Percentiles rank a stretch among this genome's conserved stretches.
Evolutionary conservation across 805 yeast genomes (phyloP).

Genomic region (Yarrowia bubula): DNA sequence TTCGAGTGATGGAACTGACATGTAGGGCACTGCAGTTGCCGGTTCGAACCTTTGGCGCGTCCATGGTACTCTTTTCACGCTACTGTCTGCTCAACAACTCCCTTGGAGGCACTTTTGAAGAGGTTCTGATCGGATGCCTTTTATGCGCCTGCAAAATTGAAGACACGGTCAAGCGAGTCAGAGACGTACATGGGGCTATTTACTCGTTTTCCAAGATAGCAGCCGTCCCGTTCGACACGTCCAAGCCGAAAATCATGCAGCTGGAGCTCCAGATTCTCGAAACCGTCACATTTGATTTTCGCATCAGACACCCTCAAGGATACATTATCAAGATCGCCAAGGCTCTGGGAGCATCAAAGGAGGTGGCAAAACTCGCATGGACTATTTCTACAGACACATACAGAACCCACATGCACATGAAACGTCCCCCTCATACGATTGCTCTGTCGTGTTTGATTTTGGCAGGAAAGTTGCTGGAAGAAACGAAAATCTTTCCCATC

Average conservation of each 20-base stretch:
- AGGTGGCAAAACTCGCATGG: constrained; percentile 60
- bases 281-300: constrained; percentile 74
- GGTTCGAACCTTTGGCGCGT: constrained; percentile 61
- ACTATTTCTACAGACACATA: constrained; percentile 69
- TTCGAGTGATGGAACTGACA: not conserved
- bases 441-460: constrained; percentile 67
- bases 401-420: constrained; percentile 64
- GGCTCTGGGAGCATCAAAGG: constrained; percentile 40
- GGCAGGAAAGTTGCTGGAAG: constrained; percentile 49
- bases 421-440: constrained; percentile 70
- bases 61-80: constrained; percentile 72
- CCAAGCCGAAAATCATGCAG: constrained; percentile 48
- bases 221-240: not conserved
- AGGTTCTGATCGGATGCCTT: constrained; percentile 67
- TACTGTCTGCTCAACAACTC: constrained; percentile 57
- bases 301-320: constrained; percentile 65
- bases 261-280: constrained; percentile 74
- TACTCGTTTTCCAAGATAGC: not conserved
- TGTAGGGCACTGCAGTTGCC: constrained; percentile 45
- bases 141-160: constrained; percentile 74
- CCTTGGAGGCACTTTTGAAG: constrained; percentile 34
- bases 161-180: constrained; percentile 75
- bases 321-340: constrained; percentile 60
- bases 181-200: constrained; percentile 51
- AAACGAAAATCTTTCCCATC: constrained; percentile 37